A percentile compares a stretch with the other conserved stretches of the same genome.
Conservation (phyloP, 2,329 filamentous ascomycete species). For the Diaporthe velutina region DNA sequence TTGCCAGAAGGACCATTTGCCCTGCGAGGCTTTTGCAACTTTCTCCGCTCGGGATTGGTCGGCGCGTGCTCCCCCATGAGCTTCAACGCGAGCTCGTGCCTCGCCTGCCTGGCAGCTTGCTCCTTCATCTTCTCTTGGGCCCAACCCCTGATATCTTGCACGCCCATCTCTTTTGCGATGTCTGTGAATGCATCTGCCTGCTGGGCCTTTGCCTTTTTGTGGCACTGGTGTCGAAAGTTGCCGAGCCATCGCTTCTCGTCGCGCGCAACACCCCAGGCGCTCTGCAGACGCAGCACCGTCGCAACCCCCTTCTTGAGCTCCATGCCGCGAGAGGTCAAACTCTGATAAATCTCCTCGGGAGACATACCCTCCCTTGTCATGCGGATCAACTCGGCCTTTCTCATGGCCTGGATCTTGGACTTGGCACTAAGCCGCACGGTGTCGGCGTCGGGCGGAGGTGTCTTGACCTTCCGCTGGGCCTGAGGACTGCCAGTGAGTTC, state of each 20-base stretch:
- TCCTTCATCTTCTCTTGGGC: constrained; percentile 27
- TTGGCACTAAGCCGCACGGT: constrained; percentile 36
- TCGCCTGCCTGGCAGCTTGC: constrained; percentile 24
- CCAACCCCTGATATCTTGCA: constrained; percentile 27
- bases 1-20: neutral
- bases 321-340: constrained; percentile 41
- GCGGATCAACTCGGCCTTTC: constrained; percentile 41
- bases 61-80: constrained; percentile 37
- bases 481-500: neutral
- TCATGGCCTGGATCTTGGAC: constrained; percentile 32
- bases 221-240: constrained; percentile 38
- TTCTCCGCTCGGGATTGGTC: constrained; percentile 29
- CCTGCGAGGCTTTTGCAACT: constrained; percentile 30
- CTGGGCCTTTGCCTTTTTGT: constrained; percentile 36
- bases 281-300: constrained; percentile 42
- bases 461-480: constrained; percentile 40
- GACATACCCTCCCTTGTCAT: constrained; percentile 41
- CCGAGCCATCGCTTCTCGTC: constrained; percentile 36
- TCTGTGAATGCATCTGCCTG: constrained; percentile 33
- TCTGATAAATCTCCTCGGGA: constrained; percentile 38
- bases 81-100: constrained; percentile 37
- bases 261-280: constrained; percentile 39
- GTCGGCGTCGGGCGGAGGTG: constrained; percentile 40
- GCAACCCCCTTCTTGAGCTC: constrained; percentile 41
- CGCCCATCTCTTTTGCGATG: constrained; percentile 32